Base-by-base conservation (phyloP, 1,284 basidiomycete genomes). In the Ustilago trichophora region DNA sequence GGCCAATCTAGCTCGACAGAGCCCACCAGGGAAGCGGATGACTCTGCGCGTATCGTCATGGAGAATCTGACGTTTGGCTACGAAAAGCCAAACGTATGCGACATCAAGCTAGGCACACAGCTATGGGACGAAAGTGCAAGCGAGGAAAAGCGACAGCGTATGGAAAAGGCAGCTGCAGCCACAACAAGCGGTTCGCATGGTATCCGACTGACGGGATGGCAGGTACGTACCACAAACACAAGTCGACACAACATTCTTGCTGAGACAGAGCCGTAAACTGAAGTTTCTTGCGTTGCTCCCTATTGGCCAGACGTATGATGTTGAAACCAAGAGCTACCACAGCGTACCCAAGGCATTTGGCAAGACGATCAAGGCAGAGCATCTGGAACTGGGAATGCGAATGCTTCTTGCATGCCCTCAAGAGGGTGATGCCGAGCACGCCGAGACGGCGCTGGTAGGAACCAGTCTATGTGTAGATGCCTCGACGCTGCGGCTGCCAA, bases 101-200 rank as follows among this genome's bases (percentile, higher is more conserved):
- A 98, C 80, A 85, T 93, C 81, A 98, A 97, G 82, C 88, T 98
- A 18, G 94, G 94, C 1, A 93, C 90, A 0, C 85, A 90, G 8
- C 85, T 97, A 4, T 90, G 91, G 74, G 83, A 84, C 53, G 90
- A 91, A 52, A 83, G 83, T 18, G 89, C 92, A 3, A 83, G 85
- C 0, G 86, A 86, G 2, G 91, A 91, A 68, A 98, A 98, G 83
- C 85, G 86, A 53, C 85, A 83, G 45, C 86, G 91, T 27, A 94
- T 95, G 93, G 84, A 87, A 51, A 85, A 87, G 76, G 85, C 86
- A 3, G 91, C 92, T 1, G 83, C 83, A 29, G 83, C 85, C 19
- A 90, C 91, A 2, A 97, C 94, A 0, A 89, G 87, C 4, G 81
- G 85, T 1, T 85, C 88, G 77, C 90, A 88, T 1, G 94, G 94